Conservation (phyloP, 768 basidiomycete genomes). For the Rhizopogon vesiculosus region DNA sequence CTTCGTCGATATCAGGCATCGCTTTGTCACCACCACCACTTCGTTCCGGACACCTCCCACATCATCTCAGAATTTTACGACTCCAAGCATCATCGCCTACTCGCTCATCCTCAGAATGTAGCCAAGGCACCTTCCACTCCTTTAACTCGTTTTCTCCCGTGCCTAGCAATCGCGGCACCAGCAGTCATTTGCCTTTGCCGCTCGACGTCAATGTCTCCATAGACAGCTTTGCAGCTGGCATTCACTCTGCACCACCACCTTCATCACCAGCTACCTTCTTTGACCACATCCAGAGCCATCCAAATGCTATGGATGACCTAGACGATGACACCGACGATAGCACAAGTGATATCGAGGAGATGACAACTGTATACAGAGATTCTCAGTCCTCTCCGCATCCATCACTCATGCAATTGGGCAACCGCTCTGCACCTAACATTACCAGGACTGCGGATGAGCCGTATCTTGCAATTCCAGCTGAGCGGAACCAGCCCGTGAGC, state of each 20-base stretch:
- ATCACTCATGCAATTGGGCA: slow-evolving; percentile 59
- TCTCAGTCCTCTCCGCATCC: slow-evolving; percentile 26
- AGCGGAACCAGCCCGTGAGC: slow-evolving; percentile 47
- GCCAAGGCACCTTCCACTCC: slow-evolving; percentile 25
- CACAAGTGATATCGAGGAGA: slow-evolving; percentile 33
- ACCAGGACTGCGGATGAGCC: slow-evolving; percentile 35
- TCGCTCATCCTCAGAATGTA: slow-evolving; percentile 20
- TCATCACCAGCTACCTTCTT: slow-evolving; percentile 70
- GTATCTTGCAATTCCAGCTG: slow-evolving; percentile 26
- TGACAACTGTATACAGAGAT: slow-evolving; percentile 20
- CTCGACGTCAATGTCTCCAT: slow-evolving; percentile 45
- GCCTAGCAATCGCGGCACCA: slow-evolving; percentile 9
- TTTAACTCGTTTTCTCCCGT: slow-evolving; percentile 24
- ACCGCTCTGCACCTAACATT: slow-evolving; percentile 66
- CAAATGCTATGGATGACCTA: slow-evolving; percentile 70
- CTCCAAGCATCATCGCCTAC: slow-evolving; percentile 10
- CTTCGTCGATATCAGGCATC: slow-evolving; percentile 53
- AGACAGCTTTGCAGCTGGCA: slow-evolving; percentile 35
- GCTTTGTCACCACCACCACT: slow-evolving; percentile 54
- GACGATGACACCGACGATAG: slow-evolving; percentile 55
- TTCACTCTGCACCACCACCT: slow-evolving; percentile 61
- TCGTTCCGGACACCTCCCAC: slow-evolving; percentile 16
- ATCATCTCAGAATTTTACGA: slow-evolving; percentile 14
- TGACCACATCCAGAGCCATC: slow-evolving; percentile 65
- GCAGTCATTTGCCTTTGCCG: slow-evolving; percentile 10